Evolutionary conservation across 441 rosid genomes (phyloP).

Genomic region (Manihot esculenta): DNA sequence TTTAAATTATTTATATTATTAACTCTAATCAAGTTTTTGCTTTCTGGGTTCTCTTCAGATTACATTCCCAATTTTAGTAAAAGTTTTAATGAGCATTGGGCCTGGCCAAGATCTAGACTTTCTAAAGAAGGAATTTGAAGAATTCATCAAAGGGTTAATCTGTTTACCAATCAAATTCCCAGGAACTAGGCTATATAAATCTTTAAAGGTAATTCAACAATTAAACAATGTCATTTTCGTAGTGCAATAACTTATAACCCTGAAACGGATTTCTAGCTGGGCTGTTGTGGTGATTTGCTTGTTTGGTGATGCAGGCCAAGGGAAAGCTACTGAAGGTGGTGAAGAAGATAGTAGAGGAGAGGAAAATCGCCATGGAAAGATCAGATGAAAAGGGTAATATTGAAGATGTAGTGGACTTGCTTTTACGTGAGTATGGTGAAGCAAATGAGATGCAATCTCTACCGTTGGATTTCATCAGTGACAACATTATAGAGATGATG

Average conservation of each 20-base stretch:
- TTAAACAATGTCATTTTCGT: no score
- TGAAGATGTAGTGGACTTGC: constrained; percentile 65
- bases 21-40: neutral
- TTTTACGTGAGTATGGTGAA: constrained; percentile 53
- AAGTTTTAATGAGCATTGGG: constrained; percentile 73
- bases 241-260: no score
- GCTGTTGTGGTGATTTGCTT: neutral
- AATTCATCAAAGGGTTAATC: constrained; percentile 76
- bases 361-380: constrained; percentile 32
- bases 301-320: constrained; percentile 58
- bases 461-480: constrained; percentile 66
- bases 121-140: constrained; percentile 64
- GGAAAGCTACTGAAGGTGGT: constrained; percentile 68
- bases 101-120: constrained; percentile 64
- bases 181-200: constrained; percentile 72
- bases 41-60: constrained; percentile 42
- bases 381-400: constrained; percentile 7
- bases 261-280: neutral
- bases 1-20: neutral
- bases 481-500: constrained; percentile 88
- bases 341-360: constrained; percentile 46
- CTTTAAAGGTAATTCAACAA: constrained; percentile 49
- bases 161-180: constrained; percentile 83
- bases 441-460: constrained; percentile 51
- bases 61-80: constrained; percentile 74